Evolutionary conservation across 2,329 filamentous ascomycete genomes (phyloP), one percentile per base, ranked within the genome.

Genomic region (Calonectria multiphialidica): DNA sequence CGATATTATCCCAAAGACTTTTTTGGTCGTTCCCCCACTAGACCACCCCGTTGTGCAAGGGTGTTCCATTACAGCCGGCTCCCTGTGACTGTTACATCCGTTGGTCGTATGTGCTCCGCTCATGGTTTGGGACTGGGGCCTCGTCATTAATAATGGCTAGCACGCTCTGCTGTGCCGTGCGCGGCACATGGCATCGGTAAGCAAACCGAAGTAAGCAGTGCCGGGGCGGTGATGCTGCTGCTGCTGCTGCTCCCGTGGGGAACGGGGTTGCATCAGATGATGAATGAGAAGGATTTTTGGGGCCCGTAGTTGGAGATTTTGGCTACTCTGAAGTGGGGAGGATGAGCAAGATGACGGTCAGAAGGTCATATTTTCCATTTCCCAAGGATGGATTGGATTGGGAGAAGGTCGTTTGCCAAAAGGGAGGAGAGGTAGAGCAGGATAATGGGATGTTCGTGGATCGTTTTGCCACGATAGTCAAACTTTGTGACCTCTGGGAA

Each of bases 151-250:
- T 57, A 16, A 28, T 65, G 61, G 18, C 18, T 13, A 35, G 33
- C 30, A 13, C 25, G 18, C 30, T 53, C 33, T 33, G 47, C 45
- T 25, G 50, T 70, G 61, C 62, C 21, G 61, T 55, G 30, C 28
- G 40, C 63, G 68, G 68, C 63, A 71, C 68, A 66, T 71, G 68
- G 68, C 62, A 55, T 70, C 68, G 61, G 68, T 61, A 66, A 57
- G 68, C 44, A 66, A 45, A 37, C 50, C 50, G 62, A 53, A 50
- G 53, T 66, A 53, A 44, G 53, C 45, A 53, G 42, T 50, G 33
- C 35, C n/a, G 44, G 47, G 67, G 40, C n/a, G 53, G 25, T 18
- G 42, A 64, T 40, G 28, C 15, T 35, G 30, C 49, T n/a, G 40
- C 44, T 18, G 33, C 15, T 35, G 30, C 49, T n/a, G 40, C 44